phyloP scores from a whole-genome alignment of 2,329 filamentous ascomycete genomes.

The Talaromyces albobiverticillius region DNA sequence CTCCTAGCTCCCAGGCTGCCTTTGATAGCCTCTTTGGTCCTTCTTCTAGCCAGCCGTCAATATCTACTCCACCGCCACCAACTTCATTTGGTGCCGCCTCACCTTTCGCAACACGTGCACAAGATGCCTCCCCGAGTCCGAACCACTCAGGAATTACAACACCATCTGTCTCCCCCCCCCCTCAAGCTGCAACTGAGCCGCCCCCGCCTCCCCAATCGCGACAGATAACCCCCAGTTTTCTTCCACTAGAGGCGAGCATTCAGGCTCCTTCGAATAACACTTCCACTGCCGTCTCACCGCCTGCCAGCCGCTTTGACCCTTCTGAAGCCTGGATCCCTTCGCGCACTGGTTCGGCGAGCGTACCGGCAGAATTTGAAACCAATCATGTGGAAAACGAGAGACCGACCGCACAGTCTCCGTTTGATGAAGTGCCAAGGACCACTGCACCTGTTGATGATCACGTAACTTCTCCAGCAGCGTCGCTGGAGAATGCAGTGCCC shows the following conservation, averaged over 20 bases:
- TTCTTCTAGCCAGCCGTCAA: slow-evolving; percentile 52
- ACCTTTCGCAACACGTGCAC: slow-evolving; percentile 33
- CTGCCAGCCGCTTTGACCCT: slow-evolving; percentile 59
- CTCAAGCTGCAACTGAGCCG: slow-evolving; percentile 34
- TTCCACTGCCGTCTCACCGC: slow-evolving; percentile 69
- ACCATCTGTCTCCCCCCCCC: slow-evolving; percentile 62
- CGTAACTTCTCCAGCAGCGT: slow-evolving; percentile 13
- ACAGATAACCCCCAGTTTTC: slow-evolving; percentile 58
- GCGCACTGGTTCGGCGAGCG: not conserved
- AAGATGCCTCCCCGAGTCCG: slow-evolving; percentile 42
- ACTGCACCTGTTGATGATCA: not conserved
- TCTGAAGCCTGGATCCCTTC: slow-evolving; percentile 41
- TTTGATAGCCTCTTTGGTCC: slow-evolving; percentile 88
- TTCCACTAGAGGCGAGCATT: slow-evolving; percentile 62
- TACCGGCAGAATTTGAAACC: not conserved
- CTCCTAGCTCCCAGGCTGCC: slow-evolving; percentile 60
- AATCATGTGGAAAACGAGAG: slow-evolving; percentile 3
- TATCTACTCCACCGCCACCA: slow-evolving; percentile 46
- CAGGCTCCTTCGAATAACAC: slow-evolving; percentile 68
- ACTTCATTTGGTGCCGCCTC: slow-evolving; percentile 62
- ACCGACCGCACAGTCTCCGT: slow-evolving; percentile 27
- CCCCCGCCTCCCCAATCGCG: slow-evolving; percentile 45
- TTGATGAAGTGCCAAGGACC: slow-evolving; percentile 28
- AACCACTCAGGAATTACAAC: slow-evolving; percentile 52
- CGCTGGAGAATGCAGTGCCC: too few species aligned